These are phyloP conservation scores for Populus hybrid DNA, from an alignment of 441 rosid species.

Conservation along the genomic window DNA sequence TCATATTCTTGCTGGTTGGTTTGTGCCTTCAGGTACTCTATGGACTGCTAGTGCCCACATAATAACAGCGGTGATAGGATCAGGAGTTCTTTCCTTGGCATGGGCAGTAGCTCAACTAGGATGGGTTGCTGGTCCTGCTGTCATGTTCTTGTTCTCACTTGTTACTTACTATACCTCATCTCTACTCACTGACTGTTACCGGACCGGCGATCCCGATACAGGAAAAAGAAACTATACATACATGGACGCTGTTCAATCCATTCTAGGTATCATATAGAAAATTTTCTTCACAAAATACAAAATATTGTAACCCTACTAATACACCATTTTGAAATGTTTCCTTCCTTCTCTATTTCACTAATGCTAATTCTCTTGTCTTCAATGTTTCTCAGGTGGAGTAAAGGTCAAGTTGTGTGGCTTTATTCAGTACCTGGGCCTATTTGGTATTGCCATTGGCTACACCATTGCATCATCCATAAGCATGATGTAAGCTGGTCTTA, in stretches of 20 bases:
- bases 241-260: constrained; percentile 61
- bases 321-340: not conserved
- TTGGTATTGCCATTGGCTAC: constrained; percentile 72
- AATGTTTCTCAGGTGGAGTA: constrained; percentile 42
- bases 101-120: constrained; percentile 81
- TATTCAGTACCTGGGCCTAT: constrained; percentile 59
- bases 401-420: constrained; percentile 55
- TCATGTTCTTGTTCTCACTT: constrained; percentile 54
- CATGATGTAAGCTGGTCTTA: constrained; percentile 51
- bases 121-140: constrained; percentile 70
- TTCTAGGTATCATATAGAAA: constrained; percentile 38
- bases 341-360: not conserved
- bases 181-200: constrained; percentile 63
- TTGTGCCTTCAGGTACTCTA: constrained; percentile 41
- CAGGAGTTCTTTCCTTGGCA: constrained; percentile 67
- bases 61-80: constrained; percentile 72
- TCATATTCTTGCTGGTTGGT: not conserved
- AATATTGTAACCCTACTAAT: not conserved
- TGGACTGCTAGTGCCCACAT: constrained; percentile 79
- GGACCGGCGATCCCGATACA: constrained; percentile 48
- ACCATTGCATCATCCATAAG: constrained; percentile 75
- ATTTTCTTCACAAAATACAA: not conserved
- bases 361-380: not conserved
- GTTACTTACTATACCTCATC: constrained; percentile 63
- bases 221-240: constrained; percentile 73